Evolutionary conservation across 139 green algal genomes (phyloP).

Genomic region (Auxenochlorella protothecoides): DNA sequence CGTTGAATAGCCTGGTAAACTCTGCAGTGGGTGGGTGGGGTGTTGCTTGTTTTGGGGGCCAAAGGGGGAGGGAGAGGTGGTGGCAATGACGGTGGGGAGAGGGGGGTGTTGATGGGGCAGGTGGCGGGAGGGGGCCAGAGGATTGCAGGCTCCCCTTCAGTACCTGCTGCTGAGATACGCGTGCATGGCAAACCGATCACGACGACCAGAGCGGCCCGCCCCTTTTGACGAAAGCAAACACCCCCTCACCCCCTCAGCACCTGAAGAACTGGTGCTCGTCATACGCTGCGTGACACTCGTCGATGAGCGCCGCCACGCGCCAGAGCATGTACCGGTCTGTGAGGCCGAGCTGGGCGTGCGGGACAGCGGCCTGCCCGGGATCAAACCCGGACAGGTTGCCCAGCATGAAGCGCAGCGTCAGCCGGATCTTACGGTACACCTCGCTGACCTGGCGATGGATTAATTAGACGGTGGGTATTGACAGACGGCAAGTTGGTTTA

Average conservation of each 20-base stretch:
- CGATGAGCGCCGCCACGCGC: conserved; percentile 28
- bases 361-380: conserved; percentile 35
- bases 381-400: conserved; percentile 86
- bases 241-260: not conserved
- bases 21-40: conserved; percentile 8
- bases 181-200: too few relatives aligned
- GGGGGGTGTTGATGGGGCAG: not conserved
- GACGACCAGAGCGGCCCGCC: too few relatives aligned
- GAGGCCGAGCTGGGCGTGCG: conserved; percentile 44
- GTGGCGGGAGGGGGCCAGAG: not conserved
- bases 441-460: conserved; percentile 64
- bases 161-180: too few relatives aligned
- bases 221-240: not conserved
- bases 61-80: not conserved
- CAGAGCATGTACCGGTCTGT: conserved; percentile 62
- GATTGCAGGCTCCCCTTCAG: not conserved
- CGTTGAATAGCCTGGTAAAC: conserved; percentile 66
- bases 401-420: conserved; percentile 91
- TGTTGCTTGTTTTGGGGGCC: not conserved
- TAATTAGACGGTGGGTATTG: too few relatives aligned
- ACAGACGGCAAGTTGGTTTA: not conserved
- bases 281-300: conserved; percentile 65
- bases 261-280: conserved; percentile 63
- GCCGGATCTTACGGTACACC: conserved; percentile 82
- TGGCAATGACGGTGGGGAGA: not conserved